Evolutionary conservation across 2,329 filamentous ascomycete species (phyloP), one percentile per base, ranked within the genome.

Genomic region (Penicillium psychrosexuale): DNA sequence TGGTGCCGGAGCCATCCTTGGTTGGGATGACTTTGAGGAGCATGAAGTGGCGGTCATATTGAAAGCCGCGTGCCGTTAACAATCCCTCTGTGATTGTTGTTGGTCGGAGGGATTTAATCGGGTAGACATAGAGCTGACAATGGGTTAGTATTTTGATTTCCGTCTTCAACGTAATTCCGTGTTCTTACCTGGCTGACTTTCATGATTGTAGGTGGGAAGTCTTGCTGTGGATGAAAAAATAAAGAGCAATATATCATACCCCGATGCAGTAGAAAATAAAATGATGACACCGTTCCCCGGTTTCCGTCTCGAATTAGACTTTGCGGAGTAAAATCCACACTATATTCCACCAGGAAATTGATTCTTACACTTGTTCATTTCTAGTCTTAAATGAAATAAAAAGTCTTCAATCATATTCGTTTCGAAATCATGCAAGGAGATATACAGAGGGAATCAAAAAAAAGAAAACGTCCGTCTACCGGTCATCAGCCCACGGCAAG

Each of bases 401-500:
- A 45, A 40, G 19, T 63, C 56, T 61, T 53, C 34, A 50, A 47
- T 64, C 61, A 63, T 63, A 60, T 62, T 63, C 62, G 59, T 65
- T 53, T 63, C 59, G 59, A 61, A 62, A 31, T 53, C 61, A 55
- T 63, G 57, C 54, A 55, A 46, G 53, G 53, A 53, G 57, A 61
- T 59, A 28, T 63, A 62, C 59, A 59, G 49, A 42, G 53, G 47
- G 47, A 53, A 53, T 51, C 8, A 40, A 50, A 51, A 53, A 50
- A 47, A 34, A 47, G 50, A n/a, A 44, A 49, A 53, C 36, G 30
- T 60, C 60, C 36, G 30, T 60, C 60, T 69, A 70, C n/a, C 82
- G 82, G 65, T 88, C 85, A 65, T 83, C 83, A 4, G 86, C 87
- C 57, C 84, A 83, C 73, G 94, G 94, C 62, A 99, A 86, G 67